These are phyloP conservation scores for Aureobasidium sp. DNA, from an alignment of 2,329 filamentous ascomycete species.

Conservation along the genomic window DNA sequence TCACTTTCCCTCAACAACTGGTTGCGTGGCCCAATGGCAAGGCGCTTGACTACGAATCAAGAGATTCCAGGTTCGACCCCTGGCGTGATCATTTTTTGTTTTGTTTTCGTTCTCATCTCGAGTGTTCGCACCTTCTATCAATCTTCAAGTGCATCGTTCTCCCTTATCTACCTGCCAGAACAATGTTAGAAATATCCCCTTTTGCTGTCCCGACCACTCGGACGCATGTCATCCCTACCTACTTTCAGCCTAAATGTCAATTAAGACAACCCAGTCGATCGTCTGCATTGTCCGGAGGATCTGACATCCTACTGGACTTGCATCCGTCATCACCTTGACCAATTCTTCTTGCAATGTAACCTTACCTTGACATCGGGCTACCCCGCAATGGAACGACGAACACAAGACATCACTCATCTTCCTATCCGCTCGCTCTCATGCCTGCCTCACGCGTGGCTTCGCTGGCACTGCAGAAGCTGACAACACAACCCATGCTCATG, in stretches of 20 bases:
- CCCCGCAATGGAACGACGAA: not conserved
- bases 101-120: no score
- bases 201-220: no score
- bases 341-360: not conserved
- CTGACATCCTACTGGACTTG: not conserved
- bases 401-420: not conserved
- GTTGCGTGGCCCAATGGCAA: constrained; percentile 46
- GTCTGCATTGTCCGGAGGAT: not conserved
- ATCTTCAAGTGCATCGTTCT: no score
- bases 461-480: not conserved
- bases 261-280: not conserved
- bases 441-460: not conserved
- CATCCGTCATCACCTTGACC: not conserved
- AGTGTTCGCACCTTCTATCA: no score
- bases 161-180: no score
- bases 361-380: not conserved
- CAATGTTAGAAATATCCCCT: no score
- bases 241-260: not conserved
- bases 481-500: not conserved
- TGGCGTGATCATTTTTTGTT: constrained; percentile 14
- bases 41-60: constrained; percentile 46
- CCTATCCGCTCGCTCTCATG: not conserved
- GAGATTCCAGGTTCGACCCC: constrained; percentile 17
- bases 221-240: not conserved
- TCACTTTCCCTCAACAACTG: not conserved